Evolutionary conservation across 2,329 filamentous ascomycete species (phyloP).

Genomic region (Xylaria sp.): DNA sequence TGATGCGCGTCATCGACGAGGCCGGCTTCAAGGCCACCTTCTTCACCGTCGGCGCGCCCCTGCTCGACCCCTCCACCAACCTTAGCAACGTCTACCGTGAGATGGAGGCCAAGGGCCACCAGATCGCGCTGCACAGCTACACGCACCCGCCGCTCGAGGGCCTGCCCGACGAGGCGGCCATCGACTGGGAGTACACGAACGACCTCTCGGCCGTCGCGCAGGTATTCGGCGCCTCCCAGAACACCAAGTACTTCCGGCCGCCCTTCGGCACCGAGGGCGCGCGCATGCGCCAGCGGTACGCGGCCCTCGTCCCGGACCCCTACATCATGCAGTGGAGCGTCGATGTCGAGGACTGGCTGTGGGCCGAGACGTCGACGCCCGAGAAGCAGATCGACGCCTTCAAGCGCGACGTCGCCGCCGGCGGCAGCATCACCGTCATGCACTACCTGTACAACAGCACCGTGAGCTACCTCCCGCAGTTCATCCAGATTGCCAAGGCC

Average conservation of each 20-base stretch:
- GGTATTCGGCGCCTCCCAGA: conserved; percentile 51
- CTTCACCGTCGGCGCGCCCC: conserved; percentile 73
- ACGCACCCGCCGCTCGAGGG: conserved; percentile 75
- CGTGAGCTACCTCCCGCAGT: conserved; percentile 70
- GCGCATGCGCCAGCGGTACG: conserved; percentile 71
- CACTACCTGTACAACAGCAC: conserved; percentile 75
- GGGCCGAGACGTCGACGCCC: conserved; percentile 69
- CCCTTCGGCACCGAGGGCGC: conserved; percentile 76
- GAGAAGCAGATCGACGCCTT: conserved; percentile 75
- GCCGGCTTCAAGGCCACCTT: conserved; percentile 74
- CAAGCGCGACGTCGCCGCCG: conserved; percentile 68
- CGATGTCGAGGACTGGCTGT: conserved; percentile 77
- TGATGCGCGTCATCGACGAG: conserved; percentile 69
- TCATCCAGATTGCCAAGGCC: conserved; percentile 71
- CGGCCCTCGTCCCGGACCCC: conserved; percentile 61
- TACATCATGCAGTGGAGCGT: conserved; percentile 75
- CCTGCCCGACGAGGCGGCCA: conserved; percentile 60
- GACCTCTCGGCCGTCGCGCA: conserved; percentile 61
- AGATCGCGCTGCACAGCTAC: conserved; percentile 74
- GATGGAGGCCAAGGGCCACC: conserved; percentile 70
- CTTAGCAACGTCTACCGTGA: conserved; percentile 71
- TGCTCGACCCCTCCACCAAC: conserved; percentile 68
- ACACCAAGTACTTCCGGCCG: conserved; percentile 69
- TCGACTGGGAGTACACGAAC: conserved; percentile 71
- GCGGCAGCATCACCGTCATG: conserved; percentile 73